Evolutionary conservation across 2,329 filamentous ascomycete genomes (phyloP), one percentile per base, ranked within the genome.

Genomic region (Talaromyces sp.): DNA sequence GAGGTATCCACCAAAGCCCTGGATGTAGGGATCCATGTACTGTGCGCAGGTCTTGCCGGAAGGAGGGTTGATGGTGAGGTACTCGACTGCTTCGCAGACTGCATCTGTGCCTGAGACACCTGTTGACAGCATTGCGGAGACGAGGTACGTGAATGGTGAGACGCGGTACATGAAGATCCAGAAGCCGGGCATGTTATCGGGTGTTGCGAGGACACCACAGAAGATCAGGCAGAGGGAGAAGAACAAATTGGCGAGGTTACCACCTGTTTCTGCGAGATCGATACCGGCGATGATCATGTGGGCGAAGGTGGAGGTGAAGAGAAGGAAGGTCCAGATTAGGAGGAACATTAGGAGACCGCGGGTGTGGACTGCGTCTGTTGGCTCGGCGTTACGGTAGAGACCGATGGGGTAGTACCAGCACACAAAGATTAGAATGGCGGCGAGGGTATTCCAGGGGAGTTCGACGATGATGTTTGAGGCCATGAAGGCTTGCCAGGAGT

Each of bases 131-230:
- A 79, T 72, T n/a, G 72, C 72, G 8, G 75, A 75, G 19, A 80
- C 75, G 10, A 78, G 74, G 47, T 89, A 90, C 0, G 85, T 88
- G 56, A 89, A 86, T 0, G 86, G 86, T 0, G 81, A 85, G 30
- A 85, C 77, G 33, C 83, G 80, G 72, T 90, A 89, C 87, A 90
- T 90, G 75, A 90, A 91, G 60, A 85, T 84, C 88, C 88, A 91
- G 77, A 91, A 91, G 1, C 83, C 79, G 0, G 87, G 87, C 2
- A 91, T 78, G 1, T 79, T 73, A 2, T 65, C 53, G 0, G 85
- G 82, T 0, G 80, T 70, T 50, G 86, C 84, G 54, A 75, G 67
- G 50, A 75, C 71, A 67, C 72, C 73, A 62, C 81, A 83, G 75
- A 88, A 88, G 51, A 84, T 77, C 33, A 85, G 73, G 56, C 77